These are phyloP conservation scores for Rubus idaeus DNA, from an alignment of 306 rosid species.

Conservation along the genomic window DNA sequence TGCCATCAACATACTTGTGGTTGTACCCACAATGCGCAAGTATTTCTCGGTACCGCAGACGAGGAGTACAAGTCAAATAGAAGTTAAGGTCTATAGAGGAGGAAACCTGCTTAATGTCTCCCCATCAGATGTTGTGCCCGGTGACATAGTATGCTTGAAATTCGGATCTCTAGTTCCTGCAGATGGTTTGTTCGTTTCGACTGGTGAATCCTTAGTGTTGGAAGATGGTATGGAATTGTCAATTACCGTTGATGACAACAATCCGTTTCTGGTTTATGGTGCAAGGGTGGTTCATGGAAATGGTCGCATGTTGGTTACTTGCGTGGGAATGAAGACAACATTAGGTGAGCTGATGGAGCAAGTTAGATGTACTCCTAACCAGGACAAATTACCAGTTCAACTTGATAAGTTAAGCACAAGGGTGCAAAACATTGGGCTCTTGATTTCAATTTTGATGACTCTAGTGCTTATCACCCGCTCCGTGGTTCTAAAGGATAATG, in stretches of 20 bases:
- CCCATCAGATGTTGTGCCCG: background rate
- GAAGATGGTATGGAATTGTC: background rate
- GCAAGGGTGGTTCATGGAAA: constrained; percentile 22
- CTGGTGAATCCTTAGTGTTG: background rate
- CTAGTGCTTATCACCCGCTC: constrained; percentile 13
- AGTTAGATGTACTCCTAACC: background rate
- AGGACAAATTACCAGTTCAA: background rate
- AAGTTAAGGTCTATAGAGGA: background rate
- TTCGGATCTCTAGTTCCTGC: constrained; percentile 12
- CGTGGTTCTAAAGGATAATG: background rate
- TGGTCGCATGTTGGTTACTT: constrained; percentile 28
- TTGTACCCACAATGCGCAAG: background rate
- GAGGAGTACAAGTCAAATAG: background rate
- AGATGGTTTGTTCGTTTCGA: constrained; percentile 17
- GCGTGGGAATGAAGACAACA: constrained; percentile 17
- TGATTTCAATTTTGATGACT: constrained; percentile 6
- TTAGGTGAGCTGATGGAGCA: constrained; percentile 8
- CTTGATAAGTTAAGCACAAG: constrained; percentile 8
- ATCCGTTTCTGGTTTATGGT: constrained; percentile 26
- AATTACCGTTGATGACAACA: background rate
- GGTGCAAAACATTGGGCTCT: constrained; percentile 6
- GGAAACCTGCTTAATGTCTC: background rate
- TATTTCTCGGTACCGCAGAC: background rate
- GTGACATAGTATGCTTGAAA: constrained; percentile 14
- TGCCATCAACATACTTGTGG: constrained; percentile 4